These are phyloP conservation scores for Fusarium continuum DNA, from an alignment of 2,329 filamentous ascomycete species.

Conservation along the genomic window DNA sequence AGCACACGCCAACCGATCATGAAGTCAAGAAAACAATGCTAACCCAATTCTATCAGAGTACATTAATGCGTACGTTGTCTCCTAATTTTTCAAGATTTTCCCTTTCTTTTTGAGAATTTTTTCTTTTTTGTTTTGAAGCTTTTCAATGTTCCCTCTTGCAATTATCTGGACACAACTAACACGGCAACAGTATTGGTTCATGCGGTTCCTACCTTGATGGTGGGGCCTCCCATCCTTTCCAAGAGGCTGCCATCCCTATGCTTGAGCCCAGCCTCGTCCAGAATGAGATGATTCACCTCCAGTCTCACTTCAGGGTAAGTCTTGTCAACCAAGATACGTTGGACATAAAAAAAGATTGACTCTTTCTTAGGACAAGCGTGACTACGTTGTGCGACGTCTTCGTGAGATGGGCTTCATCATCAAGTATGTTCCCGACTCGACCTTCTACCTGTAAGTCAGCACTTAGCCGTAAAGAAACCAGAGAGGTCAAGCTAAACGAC, in stretches of 20 bases:
- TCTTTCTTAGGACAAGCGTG: slow-evolving; percentile 76
- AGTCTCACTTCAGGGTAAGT: slow-evolving; percentile 79
- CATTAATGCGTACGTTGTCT: slow-evolving; percentile 74
- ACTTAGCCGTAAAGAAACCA: not conserved
- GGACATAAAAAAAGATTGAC: slow-evolving; percentile 28
- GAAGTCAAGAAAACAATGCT: slow-evolving; percentile 2
- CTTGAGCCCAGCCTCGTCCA: slow-evolving; percentile 85
- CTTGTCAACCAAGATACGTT: no score
- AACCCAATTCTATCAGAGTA: slow-evolving; percentile 67
- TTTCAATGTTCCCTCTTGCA: not conserved
- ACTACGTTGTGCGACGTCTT: slow-evolving; percentile 85
- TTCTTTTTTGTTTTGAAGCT: not conserved
- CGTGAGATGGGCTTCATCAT: slow-evolving; percentile 88
- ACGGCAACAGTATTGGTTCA: slow-evolving; percentile 72
- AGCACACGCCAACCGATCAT: slow-evolving; percentile 14
- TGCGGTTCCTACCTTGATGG: slow-evolving; percentile 95
- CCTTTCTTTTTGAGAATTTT: not conserved
- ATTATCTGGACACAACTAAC: slow-evolving; percentile 21
- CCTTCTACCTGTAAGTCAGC: slow-evolving; percentile 82
- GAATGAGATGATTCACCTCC: slow-evolving; percentile 87
- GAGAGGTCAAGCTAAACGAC: slow-evolving; percentile 15
- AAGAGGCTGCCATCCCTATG: slow-evolving; percentile 92
- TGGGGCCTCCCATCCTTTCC: slow-evolving; percentile 93
- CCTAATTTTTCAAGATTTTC: not conserved
- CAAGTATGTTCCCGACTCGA: slow-evolving; percentile 85